Base-by-base conservation (phyloP, 352 stramenopile genomes). In the Phytophthora ramorum region DNA sequence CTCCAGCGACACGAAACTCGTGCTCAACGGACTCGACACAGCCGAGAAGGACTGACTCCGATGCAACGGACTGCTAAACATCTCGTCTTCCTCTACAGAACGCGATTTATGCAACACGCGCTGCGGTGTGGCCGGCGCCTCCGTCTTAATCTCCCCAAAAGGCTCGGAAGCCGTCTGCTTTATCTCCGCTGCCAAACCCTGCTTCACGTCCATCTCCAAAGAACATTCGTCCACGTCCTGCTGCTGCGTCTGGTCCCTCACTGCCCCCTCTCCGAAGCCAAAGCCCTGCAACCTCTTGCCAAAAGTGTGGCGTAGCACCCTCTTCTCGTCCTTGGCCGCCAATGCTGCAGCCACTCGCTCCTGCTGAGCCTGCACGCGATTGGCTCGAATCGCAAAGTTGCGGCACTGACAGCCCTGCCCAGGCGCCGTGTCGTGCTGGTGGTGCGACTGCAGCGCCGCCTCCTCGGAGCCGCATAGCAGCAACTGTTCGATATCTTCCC, bases 401-500 rank as follows among this genome's bases (percentile, higher is more conserved):
- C 66, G 62, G 47, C 73, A 77, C 6, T 73, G 54, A 52, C 69
- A 75, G 10, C 66, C 55, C 17, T 74, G 62, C 4, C 70, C 55
- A 3, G 71, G 58, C 7, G 68, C 54, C 17, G 62, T 71, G 4
- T 73, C 48, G 30, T 69, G 58, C 20, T 78, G 66, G 12, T 82
- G 67, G 24, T 76, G 50, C 22, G 49, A 69, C 32, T 72, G 51
- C 12, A 90, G 57, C 4, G 59, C 68, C 2, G 52, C 66, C 20
- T 86, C 72, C 22, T 87, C 76, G 6, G 63, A 59, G 3, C 73
- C 72, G 53, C 50, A 71, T 45, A 87, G 64, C 35, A 92, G 66
- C 77, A 91, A 79, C 38, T 87, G 83, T 69, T 92, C 83, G n/a
- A 92, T 80, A 47, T 92, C 79, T 38, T 74, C 73, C 46, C 78